Evolutionary conservation across 2,329 filamentous ascomycete species (phyloP).

Genomic region (Ophiostoma australiae): DNA sequence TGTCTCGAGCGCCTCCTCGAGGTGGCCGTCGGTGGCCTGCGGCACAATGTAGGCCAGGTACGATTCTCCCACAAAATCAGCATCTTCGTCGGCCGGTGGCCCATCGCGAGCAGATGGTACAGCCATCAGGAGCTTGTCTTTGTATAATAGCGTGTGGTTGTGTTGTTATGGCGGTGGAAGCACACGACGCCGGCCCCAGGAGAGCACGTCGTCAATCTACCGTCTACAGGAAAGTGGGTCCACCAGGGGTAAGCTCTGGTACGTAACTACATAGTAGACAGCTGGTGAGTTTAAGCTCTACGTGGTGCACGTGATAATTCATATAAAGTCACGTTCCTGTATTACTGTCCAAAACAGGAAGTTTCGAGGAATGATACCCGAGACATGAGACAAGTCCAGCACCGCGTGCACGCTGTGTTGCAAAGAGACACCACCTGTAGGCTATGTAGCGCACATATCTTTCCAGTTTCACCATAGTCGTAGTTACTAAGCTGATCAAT

Average conservation of each 20-base stretch:
- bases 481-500: not conserved
- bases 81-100: constrained; percentile 21
- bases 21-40: constrained; percentile 48
- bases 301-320: not conserved
- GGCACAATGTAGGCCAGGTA: constrained; percentile 59
- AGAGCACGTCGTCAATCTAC: not conserved
- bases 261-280: not conserved
- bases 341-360: constrained; percentile 11
- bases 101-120: constrained; percentile 17
- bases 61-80: constrained; percentile 53
- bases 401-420: not conserved
- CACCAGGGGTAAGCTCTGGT: not conserved
- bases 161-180: not conserved
- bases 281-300: not conserved
- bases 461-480: not conserved
- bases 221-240: not conserved
- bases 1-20: constrained; percentile 47
- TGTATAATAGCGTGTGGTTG: not conserved
- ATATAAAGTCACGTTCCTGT: not conserved
- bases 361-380: not conserved
- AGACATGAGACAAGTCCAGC: too few relatives aligned
- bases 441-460: not conserved
- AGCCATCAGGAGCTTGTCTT: constrained; percentile 17
- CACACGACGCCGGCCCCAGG: not conserved
- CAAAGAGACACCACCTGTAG: not conserved